Evolutionary conservation across 106 monocot genomes (phyloP).

Genomic region (Allium fistulosum): DNA sequence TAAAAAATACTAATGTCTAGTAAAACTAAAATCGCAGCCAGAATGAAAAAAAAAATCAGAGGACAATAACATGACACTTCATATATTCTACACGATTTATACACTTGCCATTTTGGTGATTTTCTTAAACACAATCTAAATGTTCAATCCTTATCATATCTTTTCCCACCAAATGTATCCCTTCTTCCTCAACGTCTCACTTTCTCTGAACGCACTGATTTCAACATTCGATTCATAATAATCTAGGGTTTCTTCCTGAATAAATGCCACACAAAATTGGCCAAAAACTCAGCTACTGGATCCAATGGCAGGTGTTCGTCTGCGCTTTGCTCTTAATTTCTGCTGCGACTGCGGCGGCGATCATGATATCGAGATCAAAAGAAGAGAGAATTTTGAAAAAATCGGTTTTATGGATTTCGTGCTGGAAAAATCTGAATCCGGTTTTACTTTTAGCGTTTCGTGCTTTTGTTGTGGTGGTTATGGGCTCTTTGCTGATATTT

Average conservation of each 20-base stretch:
- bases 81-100: too few species aligned
- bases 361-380: conserved; percentile 10
- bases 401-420: conserved; percentile 9
- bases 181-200: too few species aligned
- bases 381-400: conserved; percentile 1
- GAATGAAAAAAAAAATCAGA: too few species aligned
- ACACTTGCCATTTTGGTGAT: too few species aligned
- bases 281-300: conserved; percentile 16
- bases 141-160: too few species aligned
- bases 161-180: too few species aligned
- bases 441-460: conserved; percentile 25
- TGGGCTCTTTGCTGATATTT: conserved; percentile 13
- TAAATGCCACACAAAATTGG: not conserved
- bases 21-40: too few species aligned
- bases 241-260: not conserved
- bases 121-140: too few species aligned
- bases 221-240: not conserved
- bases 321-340: conserved; percentile 28
- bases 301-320: conserved; percentile 42
- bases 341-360: conserved; percentile 21
- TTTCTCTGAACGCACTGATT: too few species aligned
- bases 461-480: conserved; percentile 6
- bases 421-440: conserved; percentile 22
- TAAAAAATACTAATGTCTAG: too few species aligned
- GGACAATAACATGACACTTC: too few species aligned